phyloP scores from a whole-genome alignment of 768 basidiomycete species.

The Tremella yokohamensis region DNA sequence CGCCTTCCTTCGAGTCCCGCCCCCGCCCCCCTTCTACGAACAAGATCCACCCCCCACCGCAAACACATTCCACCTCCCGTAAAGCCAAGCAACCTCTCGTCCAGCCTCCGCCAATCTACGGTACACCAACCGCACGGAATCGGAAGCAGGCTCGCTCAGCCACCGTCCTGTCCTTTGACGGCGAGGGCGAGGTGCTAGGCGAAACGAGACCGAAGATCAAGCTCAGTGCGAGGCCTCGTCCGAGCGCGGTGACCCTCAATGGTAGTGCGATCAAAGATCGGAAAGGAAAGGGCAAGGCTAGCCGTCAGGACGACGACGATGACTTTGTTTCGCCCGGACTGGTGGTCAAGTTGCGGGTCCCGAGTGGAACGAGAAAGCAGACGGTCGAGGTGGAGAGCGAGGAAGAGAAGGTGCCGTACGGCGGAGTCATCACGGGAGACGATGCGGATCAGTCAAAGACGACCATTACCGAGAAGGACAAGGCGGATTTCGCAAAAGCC shows the following conservation, averaged over 20 bases:
- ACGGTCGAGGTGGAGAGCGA: constrained; percentile 57
- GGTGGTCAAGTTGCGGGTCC: constrained; percentile 19
- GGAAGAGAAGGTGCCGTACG: constrained; percentile 66
- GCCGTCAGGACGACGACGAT: not conserved
- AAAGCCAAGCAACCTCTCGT: too few relatives aligned
- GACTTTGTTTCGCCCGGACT: too few relatives aligned
- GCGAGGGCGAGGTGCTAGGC: constrained; percentile 31
- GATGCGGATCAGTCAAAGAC: constrained; percentile 75
- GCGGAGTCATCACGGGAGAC: constrained; percentile 66
- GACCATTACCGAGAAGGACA: constrained; percentile 61
- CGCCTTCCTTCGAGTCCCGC: too few relatives aligned
- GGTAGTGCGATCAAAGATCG: too few relatives aligned
- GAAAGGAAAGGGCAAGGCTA: not conserved
- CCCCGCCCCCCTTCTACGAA: too few relatives aligned
- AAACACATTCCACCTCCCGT: not conserved
- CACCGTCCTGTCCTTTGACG: constrained; percentile 8
- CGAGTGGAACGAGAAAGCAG: constrained; percentile 36
- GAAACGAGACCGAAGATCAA: constrained; percentile 59
- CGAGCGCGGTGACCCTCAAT: not conserved
- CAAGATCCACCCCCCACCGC: too few relatives aligned
- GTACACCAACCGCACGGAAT: too few relatives aligned
- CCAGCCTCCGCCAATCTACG: too few relatives aligned
- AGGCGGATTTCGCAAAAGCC: constrained; percentile 68
- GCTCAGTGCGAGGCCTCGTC: constrained; percentile 51
- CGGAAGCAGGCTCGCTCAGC: too few relatives aligned